Base-by-base conservation (phyloP, 768 basidiomycete species). In the Hygrophorus pudorinus region DNA sequence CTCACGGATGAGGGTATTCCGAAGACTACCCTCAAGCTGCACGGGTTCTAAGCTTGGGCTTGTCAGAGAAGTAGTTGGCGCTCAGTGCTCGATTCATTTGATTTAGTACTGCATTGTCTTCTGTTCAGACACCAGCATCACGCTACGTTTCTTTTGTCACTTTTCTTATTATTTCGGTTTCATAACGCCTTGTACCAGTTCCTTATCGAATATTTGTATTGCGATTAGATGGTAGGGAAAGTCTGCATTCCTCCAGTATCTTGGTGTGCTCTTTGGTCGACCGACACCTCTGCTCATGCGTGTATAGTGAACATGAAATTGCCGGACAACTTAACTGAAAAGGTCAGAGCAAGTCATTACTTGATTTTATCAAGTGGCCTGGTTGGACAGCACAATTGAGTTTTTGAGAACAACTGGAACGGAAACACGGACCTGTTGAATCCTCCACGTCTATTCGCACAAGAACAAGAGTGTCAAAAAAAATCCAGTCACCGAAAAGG, bases 281-380 rank as follows among this genome's bases (percentile, higher is more conserved):
- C n/a, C n/a, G n/a, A n/a, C 24, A 7, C 3, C 24, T 24, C 24
- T 24, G 24, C 24, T 24, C 24, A 7, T 24, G 24, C 24, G 7
- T 24, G 24, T 24, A 24, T 24, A 24, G 24, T 24, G 24, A 24
- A 24, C 24, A 24, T 24, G 24, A 24, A 24, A 24, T 24, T 24
- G 24, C 24, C 24, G 24, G 24, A 24, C 7, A 24, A 24, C 24
- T 24, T 24, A 24, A 24, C 24, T 24, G 24, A 24, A 24, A 24
- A 7, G 24, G 11, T 18, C 13, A n/a, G n/a, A n/a, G n/a, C n/a
- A n/a, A n/a, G n/a, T 20, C 4, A 31, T 48, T 72, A 94, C 65
- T 93, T 94, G 72, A 96, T 91, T 68, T 93, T 93, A 66, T 96
- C 93, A 49, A 97, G 65, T 13, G 93, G 92, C 53, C 91, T 89